These are phyloP conservation scores for Hemileccinum impolitum DNA, from an alignment of 768 basidiomycete genomes.

Conservation along the genomic window DNA sequence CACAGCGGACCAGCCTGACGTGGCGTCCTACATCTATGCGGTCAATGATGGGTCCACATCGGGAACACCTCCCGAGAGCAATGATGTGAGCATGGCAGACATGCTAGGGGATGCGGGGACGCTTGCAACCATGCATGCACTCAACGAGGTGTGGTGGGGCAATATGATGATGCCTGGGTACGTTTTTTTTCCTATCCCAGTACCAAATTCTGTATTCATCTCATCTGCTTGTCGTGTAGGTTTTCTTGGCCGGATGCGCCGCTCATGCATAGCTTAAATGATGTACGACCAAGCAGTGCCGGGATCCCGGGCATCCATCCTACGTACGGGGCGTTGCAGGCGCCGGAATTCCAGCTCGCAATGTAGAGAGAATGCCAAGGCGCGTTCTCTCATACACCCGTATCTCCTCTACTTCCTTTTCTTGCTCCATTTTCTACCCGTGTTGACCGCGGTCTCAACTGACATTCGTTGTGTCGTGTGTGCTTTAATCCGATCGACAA, in stretches of 20 bases:
- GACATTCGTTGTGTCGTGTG: neutral
- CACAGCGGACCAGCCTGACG: conserved; percentile 34
- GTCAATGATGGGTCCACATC: conserved; percentile 7
- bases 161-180: conserved; percentile 85
- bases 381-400: too few species aligned
- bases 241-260: conserved; percentile 34
- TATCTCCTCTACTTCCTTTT: too few species aligned
- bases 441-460: neutral
- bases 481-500: neutral
- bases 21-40: conserved; percentile 37
- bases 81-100: conserved; percentile 26
- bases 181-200: neutral
- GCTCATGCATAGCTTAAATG: conserved; percentile 19
- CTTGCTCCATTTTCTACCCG: neutral
- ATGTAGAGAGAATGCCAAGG: conserved; percentile 9
- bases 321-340: conserved; percentile 18
- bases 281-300: conserved; percentile 6
- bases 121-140: conserved; percentile 68
- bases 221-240: conserved; percentile 4
- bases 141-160: conserved; percentile 72
- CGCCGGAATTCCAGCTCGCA: conserved; percentile 24
- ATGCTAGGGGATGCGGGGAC: conserved; percentile 45
- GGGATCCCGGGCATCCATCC: conserved; percentile 19
- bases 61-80: neutral
- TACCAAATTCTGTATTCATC: too few species aligned